These are phyloP conservation scores for Favolaschia claudopus DNA, from an alignment of 768 basidiomycete species.

Conservation along the genomic window DNA sequence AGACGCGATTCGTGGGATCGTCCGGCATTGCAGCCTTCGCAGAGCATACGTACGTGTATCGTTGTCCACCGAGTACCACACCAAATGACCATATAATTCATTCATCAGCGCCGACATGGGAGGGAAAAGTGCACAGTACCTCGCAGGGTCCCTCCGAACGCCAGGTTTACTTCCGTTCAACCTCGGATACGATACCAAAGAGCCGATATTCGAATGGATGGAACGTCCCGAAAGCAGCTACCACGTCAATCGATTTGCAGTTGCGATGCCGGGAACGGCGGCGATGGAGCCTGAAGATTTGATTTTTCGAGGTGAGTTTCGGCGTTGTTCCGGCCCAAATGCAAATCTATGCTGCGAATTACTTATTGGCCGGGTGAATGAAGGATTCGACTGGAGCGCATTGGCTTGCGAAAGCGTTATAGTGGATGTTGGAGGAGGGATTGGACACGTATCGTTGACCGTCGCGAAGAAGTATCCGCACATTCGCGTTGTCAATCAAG, in stretches of 20 bases:
- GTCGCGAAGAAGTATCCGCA: background rate
- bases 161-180: background rate
- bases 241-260: background rate
- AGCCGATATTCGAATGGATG: background rate
- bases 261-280: slow-evolving; percentile 22
- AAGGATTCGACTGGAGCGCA: slow-evolving; percentile 29
- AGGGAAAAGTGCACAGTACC: slow-evolving; percentile 7
- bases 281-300: background rate
- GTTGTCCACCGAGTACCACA: too few species aligned
- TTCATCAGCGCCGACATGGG: slow-evolving; percentile 28
- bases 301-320: slow-evolving; percentile 17
- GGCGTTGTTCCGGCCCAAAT: too few species aligned
- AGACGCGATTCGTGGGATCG: slow-evolving; percentile 7
- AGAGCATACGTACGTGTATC: too few species aligned
- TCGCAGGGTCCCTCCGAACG: background rate
- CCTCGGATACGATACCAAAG: background rate
- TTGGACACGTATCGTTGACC: background rate
- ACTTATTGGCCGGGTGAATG: too few species aligned
- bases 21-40: slow-evolving; percentile 22
- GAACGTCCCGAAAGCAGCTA: slow-evolving; percentile 3
- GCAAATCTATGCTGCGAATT: too few species aligned
- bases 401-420: slow-evolving; percentile 15
- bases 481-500: background rate
- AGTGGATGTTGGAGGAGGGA: slow-evolving; percentile 18
- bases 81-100: too few species aligned